Base-by-base conservation (phyloP, 305 asterid genomes). In the Solanum hybrid region DNA sequence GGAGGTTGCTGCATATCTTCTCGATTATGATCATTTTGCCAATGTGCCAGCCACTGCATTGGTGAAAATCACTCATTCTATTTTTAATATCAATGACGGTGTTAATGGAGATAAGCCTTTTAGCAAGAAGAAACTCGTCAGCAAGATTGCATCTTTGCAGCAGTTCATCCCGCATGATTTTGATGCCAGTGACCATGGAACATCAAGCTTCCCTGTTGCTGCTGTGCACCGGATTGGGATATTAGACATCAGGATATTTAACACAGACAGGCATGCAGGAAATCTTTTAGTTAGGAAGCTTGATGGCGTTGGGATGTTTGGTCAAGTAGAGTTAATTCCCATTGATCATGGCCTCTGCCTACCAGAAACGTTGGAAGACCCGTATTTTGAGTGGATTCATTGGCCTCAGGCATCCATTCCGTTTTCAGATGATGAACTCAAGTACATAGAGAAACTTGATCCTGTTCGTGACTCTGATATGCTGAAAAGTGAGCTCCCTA, bases 331-430 rank as follows among this genome's bases (percentile, higher is more conserved):
- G 83, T 93, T 97, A 83, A 92, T 94, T 79, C 99, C 99, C 61
- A 97, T 97, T 76, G 99, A 97, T 68, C 99, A 97, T 86, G 99
- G 99, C 89, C 99, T 97, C 38, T 96, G 99, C 94, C 92, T 97
- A 94, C 99, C 99, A 0, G 99, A 97, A 94, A 93, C 93, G 82
- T 91, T 97, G 93, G 99, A 97, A 93, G 99, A 97, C 89, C 99
- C 99, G 3, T 97, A 96, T 91, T 97, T 96, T 80, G 99, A 97
- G 92, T 97, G 99, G 99, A 97, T 96, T 51, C 99, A 97, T 90
- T 97, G 99, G 99, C 99, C 99, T 22, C 99, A 97, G 93, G 96
- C 99, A n/a, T 96, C 99, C 24, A 93, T 96, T 81, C 99, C 99
- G 9, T 97, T 97, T 91, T 96, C 99, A 32, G 99, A 96, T 7